A percentile compares a stretch with the other conserved stretches of the same genome.
phyloP scores from a whole-genome alignment of 2,329 filamentous ascomycete species.

The Raffaelea albimanens region DNA sequence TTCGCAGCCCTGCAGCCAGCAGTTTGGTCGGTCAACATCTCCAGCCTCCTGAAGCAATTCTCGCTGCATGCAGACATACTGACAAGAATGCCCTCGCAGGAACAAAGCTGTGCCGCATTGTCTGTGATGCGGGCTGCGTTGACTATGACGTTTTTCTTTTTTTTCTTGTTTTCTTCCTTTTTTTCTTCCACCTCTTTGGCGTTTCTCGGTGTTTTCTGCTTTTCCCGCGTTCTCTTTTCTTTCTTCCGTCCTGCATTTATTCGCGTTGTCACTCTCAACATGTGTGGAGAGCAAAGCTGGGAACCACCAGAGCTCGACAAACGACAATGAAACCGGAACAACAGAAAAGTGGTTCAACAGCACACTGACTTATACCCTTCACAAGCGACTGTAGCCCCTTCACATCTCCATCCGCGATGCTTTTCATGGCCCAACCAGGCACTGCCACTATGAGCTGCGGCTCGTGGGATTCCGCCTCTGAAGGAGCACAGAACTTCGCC shows the following conservation, averaged over 20 bases:
- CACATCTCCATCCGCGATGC: slow-evolving; percentile 40
- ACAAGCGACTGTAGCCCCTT: slow-evolving; percentile 47
- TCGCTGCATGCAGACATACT: not conserved
- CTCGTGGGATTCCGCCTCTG: slow-evolving; percentile 46
- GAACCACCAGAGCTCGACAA: not conserved
- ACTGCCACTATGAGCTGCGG: slow-evolving; percentile 40
- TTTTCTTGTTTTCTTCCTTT: not conserved
- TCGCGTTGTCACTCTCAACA: not conserved
- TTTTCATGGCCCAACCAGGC: slow-evolving; percentile 32
- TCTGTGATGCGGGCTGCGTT: slow-evolving; percentile 6
- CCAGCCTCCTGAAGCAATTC: not conserved
- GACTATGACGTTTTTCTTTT: slow-evolving; percentile 1
- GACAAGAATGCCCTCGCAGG: slow-evolving; percentile 26
- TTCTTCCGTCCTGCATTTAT: not conserved
- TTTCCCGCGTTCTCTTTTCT: not conserved
- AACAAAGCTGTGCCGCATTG: slow-evolving; percentile 48
- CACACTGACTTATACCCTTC: slow-evolving; percentile 38
- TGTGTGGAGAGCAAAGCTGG: not conserved
- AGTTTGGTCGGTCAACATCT: slow-evolving; percentile 8
- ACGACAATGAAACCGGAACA: slow-evolving; percentile 7
- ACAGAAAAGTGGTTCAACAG: slow-evolving; percentile 34
- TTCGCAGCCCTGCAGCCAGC: not conserved
- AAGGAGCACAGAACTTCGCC: slow-evolving; percentile 52
- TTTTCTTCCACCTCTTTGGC: slow-evolving; percentile 15
- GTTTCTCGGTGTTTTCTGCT: slow-evolving; percentile 20